A percentile compares a stretch with the other conserved stretches of the same genome.
Evolutionary conservation across 495 filamentous ascomycete species (phyloP).

Genomic region (Letharia columbiana): DNA sequence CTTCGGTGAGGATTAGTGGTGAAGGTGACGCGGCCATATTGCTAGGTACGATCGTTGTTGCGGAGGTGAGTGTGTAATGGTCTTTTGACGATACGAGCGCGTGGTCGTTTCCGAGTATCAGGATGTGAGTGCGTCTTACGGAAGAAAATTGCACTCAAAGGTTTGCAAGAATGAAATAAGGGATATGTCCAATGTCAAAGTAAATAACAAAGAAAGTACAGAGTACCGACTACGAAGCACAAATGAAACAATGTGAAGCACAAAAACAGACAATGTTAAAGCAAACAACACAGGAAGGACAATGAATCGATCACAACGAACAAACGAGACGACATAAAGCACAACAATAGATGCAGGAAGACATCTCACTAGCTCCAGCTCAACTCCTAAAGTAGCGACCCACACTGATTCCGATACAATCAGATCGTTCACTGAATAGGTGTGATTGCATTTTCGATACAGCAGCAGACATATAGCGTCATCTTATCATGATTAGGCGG

Average conservation of each 20-base stretch:
- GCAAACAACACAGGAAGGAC: background rate
- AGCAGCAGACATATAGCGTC: background rate
- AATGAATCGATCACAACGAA: background rate
- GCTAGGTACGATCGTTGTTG: background rate
- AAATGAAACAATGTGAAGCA: background rate
- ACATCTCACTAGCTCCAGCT: background rate
- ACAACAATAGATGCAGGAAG: background rate
- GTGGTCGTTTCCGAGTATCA: background rate
- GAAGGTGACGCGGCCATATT: background rate
- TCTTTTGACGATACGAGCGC: background rate
- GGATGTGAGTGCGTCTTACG: background rate
- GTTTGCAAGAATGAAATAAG: background rate
- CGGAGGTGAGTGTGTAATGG: background rate
- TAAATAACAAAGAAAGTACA: background rate
- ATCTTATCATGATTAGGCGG: too few relatives aligned
- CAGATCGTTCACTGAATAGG: background rate
- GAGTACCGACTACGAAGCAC: background rate
- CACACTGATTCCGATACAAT: background rate
- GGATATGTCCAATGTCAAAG: background rate
- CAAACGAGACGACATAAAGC: background rate
- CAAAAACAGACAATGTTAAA: background rate
- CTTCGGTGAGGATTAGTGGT: constrained; percentile 15
- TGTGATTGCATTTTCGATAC: background rate
- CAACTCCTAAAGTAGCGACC: background rate
- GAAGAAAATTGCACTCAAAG: background rate